Conservation (phyloP, 139 green algal genomes). For the Chlorella sp. region DNA sequence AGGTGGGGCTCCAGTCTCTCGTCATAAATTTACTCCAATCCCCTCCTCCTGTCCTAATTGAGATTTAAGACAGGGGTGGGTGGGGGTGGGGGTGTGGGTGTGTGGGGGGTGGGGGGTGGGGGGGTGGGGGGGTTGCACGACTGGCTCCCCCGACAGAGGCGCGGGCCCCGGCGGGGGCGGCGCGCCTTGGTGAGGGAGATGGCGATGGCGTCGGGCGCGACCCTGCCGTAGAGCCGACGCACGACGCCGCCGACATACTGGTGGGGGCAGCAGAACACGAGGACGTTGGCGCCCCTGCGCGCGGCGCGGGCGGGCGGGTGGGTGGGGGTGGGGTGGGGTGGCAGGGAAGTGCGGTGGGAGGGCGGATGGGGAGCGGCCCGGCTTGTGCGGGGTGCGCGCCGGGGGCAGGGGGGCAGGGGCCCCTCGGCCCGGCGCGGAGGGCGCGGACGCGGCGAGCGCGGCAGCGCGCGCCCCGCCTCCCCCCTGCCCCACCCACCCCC, state of each 20-base stretch:
- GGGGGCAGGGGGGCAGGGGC: too few relatives aligned
- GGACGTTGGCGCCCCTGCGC: constrained; percentile 42
- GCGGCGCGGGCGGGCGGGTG: neutral
- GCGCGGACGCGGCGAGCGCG: too few relatives aligned
- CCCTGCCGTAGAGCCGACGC: constrained; percentile 46
- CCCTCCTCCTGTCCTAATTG: too few relatives aligned
- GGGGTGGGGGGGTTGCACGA: neutral
- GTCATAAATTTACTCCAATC: too few relatives aligned
- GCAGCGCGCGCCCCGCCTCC: too few relatives aligned
- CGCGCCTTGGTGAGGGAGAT: constrained; percentile 70
- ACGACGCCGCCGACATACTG: constrained; percentile 70
- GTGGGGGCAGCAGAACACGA: constrained; percentile 60
- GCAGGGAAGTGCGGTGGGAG: too few relatives aligned
- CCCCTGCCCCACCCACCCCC: too few relatives aligned
- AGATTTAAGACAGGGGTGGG: neutral
- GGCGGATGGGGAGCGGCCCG: too few relatives aligned
- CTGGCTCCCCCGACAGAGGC: neutral
- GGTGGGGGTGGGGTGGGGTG: too few relatives aligned
- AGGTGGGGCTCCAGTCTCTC: too few relatives aligned
- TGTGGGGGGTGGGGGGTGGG: neutral
- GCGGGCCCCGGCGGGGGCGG: neutral
- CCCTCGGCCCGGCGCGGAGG: too few relatives aligned
- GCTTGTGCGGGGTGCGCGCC: too few relatives aligned
- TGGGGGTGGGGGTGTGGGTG: neutral
- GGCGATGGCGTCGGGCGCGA: constrained; percentile 55